Percentiles rank a stretch among this genome's conserved stretches.
These are phyloP conservation scores for Xanthoconium stramineum DNA, from an alignment of 768 basidiomycete species.

Conservation along the genomic window DNA sequence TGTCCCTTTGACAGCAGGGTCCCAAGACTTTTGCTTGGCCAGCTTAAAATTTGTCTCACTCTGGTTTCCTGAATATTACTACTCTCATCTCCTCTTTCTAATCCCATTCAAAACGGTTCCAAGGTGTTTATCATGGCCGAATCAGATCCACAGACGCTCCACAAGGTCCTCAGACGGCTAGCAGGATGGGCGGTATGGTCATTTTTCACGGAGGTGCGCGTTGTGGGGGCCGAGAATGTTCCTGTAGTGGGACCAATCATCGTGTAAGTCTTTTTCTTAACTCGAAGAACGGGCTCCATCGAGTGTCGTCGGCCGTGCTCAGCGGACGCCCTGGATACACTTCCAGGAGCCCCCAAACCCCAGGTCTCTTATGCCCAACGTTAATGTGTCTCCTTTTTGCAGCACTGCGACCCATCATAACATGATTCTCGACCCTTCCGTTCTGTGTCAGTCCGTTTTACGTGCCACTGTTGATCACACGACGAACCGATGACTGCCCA, in stretches of 20 bases:
- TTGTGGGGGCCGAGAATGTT: constrained; percentile 87
- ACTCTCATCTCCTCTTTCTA: constrained; percentile 5
- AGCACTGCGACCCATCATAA: constrained; percentile 90
- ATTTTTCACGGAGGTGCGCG: constrained; percentile 86
- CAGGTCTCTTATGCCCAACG: constrained; percentile 2
- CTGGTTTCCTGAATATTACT: constrained; percentile 6
- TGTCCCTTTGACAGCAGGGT: no score
- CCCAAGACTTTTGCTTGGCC: not conserved
- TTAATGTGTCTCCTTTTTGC: constrained; percentile 16
- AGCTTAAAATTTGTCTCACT: not conserved
- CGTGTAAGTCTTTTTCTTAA: constrained; percentile 55
- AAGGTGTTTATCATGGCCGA: constrained; percentile 20
- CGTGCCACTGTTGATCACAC: constrained; percentile 12
- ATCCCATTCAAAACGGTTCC: constrained; percentile 2
- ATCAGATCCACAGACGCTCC: constrained; percentile 45
- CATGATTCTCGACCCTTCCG: constrained; percentile 89
- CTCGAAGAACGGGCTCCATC: not conserved
- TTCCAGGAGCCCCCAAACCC: not conserved
- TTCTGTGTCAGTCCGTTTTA: constrained; percentile 60
- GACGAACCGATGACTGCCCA: constrained; percentile 17
- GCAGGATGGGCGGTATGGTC: constrained; percentile 74
- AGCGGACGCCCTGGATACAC: not conserved
- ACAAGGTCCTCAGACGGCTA: constrained; percentile 67
- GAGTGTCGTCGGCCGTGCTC: constrained; percentile 1
- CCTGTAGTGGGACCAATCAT: constrained; percentile 88